These are phyloP conservation scores for Brassica napus DNA, from an alignment of 345 rosid species.

Conservation along the genomic window Da-Ae NC_063440.1:15114501-15115000, in stretches of 20 bases:
- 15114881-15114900: slow-evolving; percentile 23
- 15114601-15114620: slow-evolving; percentile 78
- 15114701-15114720: slow-evolving; percentile 79
- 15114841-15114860: slow-evolving; percentile 46
- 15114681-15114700: slow-evolving; percentile 46
- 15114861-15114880: slow-evolving; percentile 43
- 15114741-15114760: slow-evolving; percentile 29
- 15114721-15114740: slow-evolving; percentile 43
- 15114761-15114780: slow-evolving; percentile 26
- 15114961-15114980: slow-evolving; percentile 99
- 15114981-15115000: slow-evolving; percentile 86
- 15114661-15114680: slow-evolving; percentile 43
- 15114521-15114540: slow-evolving; percentile 43
- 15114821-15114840: slow-evolving; percentile 5
- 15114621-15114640: slow-evolving; percentile 65
- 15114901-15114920: slow-evolving; percentile 35
- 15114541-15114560: slow-evolving; percentile 43
- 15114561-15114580: slow-evolving; percentile 41
- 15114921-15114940: slow-evolving; percentile 52
- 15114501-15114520: slow-evolving; percentile 31
- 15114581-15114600: slow-evolving; percentile 48
- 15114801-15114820: slow-evolving; percentile 49
- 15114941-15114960: slow-evolving; percentile 69
- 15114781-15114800: slow-evolving; percentile 27
- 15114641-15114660: slow-evolving; percentile 49